These are phyloP conservation scores for Leccinum pellstonianum DNA, from an alignment of 768 basidiomycete species.

Conservation along the genomic window DNA sequence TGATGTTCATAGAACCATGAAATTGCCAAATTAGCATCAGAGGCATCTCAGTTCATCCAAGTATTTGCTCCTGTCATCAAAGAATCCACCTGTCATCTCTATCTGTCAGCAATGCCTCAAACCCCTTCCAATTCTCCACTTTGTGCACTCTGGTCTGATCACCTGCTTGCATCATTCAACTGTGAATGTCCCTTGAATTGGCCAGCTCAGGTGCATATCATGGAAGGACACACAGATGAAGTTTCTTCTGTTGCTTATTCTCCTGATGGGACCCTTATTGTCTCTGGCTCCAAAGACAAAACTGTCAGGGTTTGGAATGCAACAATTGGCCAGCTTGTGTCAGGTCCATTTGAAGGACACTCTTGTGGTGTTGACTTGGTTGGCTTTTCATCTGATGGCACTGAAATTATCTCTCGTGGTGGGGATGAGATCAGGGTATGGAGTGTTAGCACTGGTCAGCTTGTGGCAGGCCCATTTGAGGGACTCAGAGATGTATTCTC, in stretches of 20 bases:
- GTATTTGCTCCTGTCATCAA: no score
- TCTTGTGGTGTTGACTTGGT: not conserved
- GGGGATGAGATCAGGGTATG: fast-evolving
- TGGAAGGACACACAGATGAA: not conserved
- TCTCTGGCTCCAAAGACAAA: fast-evolving
- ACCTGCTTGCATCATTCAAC: no score
- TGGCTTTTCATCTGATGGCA: not conserved
- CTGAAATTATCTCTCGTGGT: not conserved
- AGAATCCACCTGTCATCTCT: no score
- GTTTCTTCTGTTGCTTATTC: no score
- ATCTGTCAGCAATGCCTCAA: no score
- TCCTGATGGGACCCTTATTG: not conserved
- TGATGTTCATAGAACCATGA: no score
- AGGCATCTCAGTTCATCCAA: no score
- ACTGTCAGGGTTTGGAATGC: not conserved
- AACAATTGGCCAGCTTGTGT: not conserved
- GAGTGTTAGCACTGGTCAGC: no score
- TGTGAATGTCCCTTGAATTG: not conserved
- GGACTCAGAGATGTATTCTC: fast-evolving
- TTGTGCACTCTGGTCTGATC: no score
- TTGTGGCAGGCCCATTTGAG: no score
- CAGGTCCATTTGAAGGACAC: not conserved
- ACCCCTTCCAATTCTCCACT: no score
- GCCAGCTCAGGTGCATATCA: not conserved
- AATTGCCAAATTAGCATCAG: no score